Percentiles rank a stretch among this genome's conserved stretches.
These are phyloP conservation scores for Calvatia gigantea DNA, from an alignment of 768 basidiomycete genomes.

Conservation along the genomic window DNA sequence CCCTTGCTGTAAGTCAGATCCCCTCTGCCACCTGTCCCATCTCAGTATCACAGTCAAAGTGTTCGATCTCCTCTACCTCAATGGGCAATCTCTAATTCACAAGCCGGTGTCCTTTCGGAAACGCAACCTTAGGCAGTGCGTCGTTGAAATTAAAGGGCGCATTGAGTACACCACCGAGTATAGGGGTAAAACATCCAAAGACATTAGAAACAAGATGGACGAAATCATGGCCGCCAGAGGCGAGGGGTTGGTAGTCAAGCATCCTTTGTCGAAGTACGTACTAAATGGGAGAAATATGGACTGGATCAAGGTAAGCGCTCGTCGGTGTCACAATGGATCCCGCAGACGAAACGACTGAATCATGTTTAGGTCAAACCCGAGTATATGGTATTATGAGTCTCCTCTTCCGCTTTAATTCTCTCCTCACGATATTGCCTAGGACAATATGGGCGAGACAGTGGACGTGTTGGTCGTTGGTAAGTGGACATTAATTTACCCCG, in stretches of 20 bases:
- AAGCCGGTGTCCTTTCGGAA: conserved; percentile 75
- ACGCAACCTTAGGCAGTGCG: conserved; percentile 64
- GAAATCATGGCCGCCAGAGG: conserved; percentile 81
- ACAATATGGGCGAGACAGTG: conserved; percentile 89
- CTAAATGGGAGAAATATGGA: conserved; percentile 85
- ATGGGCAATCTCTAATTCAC: conserved; percentile 74
- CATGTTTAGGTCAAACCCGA: conserved; percentile 70
- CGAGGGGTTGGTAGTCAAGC: conserved; percentile 92
- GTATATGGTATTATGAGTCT: conserved; percentile 59
- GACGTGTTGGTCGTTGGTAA: conserved; percentile 88
- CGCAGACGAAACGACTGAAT: neutral
- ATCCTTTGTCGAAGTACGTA: conserved; percentile 73
- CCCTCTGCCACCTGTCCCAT: neutral
- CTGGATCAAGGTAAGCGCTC: conserved; percentile 86
- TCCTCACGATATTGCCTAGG: conserved; percentile 39
- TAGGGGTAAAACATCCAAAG: conserved; percentile 74
- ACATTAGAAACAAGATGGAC: conserved; percentile 79
- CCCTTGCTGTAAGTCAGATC: conserved; percentile 74
- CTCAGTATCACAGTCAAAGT: conserved; percentile 72
- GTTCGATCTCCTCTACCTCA: conserved; percentile 90
- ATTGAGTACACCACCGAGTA: conserved; percentile 76
- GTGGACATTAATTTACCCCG: conserved; percentile 17
- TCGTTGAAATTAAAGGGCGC: conserved; percentile 70
- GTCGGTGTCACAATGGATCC: no score
- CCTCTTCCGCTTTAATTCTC: neutral